A percentile compares a stretch with the other conserved stretches of the same genome.
These are phyloP conservation scores for Hippophae tibetana DNA, from an alignment of 306 rosid species.

Conservation along the genomic window DNA sequence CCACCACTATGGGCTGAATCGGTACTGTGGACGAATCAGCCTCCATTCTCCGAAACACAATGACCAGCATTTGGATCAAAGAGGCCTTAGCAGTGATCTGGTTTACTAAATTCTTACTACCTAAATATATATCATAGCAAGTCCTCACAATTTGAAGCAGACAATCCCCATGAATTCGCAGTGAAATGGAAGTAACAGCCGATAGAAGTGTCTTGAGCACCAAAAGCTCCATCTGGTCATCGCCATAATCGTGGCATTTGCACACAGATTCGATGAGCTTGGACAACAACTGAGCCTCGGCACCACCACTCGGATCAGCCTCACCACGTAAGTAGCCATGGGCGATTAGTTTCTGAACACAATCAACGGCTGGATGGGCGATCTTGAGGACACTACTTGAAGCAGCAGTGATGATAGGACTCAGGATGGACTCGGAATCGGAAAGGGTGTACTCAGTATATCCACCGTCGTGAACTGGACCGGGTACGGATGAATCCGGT, in stretches of 20 bases:
- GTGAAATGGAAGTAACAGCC: conserved; percentile 84
- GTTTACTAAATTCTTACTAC: conserved; percentile 78
- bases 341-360: conserved; percentile 85
- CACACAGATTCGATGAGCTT: conserved; percentile 81
- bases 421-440: conserved; percentile 71
- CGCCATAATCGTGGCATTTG: conserved; percentile 80
- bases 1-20: conserved; percentile 90
- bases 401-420: conserved; percentile 80
- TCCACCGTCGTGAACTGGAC: conserved; percentile 81
- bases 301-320: conserved; percentile 55
- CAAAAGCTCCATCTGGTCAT: conserved; percentile 71
- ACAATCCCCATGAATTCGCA: conserved; percentile 91
- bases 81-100: conserved; percentile 98
- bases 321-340: conserved; percentile 88
- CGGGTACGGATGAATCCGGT: conserved; percentile 44
- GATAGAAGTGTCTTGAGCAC: conserved; percentile 78
- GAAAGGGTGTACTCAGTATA: conserved; percentile 21
- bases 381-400: conserved; percentile 65
- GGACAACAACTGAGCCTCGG: conserved; percentile 65
- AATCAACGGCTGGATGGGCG: conserved; percentile 92
- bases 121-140: conserved; percentile 82
- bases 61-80: conserved; percentile 89
- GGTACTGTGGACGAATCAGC: conserved; percentile 97
- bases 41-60: conserved; percentile 97
- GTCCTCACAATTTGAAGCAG: conserved; percentile 83